phyloP scores from a whole-genome alignment of 257 asterid genomes.

The Primulina huaijiensis region DNA sequence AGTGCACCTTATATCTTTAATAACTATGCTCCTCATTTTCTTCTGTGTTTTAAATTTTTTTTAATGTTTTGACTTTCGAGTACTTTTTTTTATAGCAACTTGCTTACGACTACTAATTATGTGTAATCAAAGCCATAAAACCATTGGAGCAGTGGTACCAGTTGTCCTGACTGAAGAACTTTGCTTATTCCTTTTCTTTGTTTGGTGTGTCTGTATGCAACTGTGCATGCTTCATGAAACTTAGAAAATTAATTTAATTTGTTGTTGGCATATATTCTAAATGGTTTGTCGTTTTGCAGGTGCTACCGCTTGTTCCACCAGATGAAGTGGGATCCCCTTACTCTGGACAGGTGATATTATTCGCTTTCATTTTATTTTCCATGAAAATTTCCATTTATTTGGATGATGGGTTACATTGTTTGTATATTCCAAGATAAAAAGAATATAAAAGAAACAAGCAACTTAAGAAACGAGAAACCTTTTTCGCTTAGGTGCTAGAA shows the following conservation, averaged over 20 bases:
- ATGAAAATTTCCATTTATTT: slow-evolving; percentile 1
- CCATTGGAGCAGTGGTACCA: neutral
- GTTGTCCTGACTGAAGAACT: neutral
- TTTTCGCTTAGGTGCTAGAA: slow-evolving; percentile 9
- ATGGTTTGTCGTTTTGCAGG: slow-evolving; percentile 45
- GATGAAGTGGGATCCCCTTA: slow-evolving; percentile 94
- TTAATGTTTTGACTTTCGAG: too few relatives aligned
- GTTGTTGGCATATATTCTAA: neutral
- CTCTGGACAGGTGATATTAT: slow-evolving; percentile 75
- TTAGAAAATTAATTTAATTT: neutral
- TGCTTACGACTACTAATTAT: neutral
- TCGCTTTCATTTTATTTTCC: slow-evolving; percentile 5
- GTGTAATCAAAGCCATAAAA: neutral
- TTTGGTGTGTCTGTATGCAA: neutral
- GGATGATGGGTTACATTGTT: neutral
- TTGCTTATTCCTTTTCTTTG: neutral
- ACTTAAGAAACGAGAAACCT: neutral
- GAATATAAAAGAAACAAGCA: neutral
- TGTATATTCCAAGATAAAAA: slow-evolving; percentile 3
- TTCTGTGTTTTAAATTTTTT: too few relatives aligned
- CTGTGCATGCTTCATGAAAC: neutral
- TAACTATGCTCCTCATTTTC: neutral
- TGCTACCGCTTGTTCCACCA: slow-evolving; percentile 99
- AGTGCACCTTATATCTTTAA: too few relatives aligned
- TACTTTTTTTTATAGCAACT: neutral